Base-by-base conservation (phyloP, 495 filamentous ascomycete genomes). In the Penicillium psychrofluorescens region DNA sequence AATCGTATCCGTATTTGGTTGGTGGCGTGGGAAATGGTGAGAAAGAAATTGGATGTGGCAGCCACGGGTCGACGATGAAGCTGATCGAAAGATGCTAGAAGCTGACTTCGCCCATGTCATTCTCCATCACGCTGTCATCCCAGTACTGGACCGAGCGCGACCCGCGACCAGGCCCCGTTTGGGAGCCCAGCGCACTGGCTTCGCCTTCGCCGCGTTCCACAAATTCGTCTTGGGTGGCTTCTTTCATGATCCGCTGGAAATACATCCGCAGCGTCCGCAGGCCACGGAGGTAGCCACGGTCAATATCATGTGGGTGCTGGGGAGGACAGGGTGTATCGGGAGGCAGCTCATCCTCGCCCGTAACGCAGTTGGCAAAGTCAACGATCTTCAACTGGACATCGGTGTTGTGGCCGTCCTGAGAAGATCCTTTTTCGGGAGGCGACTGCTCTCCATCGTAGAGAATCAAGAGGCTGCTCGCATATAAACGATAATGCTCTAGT, bases 301-400 rank as follows among this genome's bases (percentile, higher is more conserved):
- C 92, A 29, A 95, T 80, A 47, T 86, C 85, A 37, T 81, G 64
- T 4, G 85, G 87, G 61, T 90, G 74, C 41, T 81, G 71, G 16
- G 94, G 92, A 12, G 94, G 94, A 48, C 91, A 95, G 28, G 79
- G 72, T 28, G 79, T 77, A 42, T 76, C 68, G 7, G 80, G 68
- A 15, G 80, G 63, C 12, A 80, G 46, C 29, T 72, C 63, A 54
- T 95, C 88, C 41, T 90, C 88, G 4, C 86, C 85, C 8, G 89
- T 95, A 7, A 97, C 84, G 50, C 90, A 96, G 58, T 98, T 98
- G 22, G 92, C 92, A 70, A 98, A 98, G 61, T 98, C 92, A 36
- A 95, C 90, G 59, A 98, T 95, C 63, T 96, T 96, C 58, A 98
- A 76, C 55, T 95, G 85, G 46, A 98, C 68, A 22, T 69, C 55